Evolutionary conservation across 2,329 filamentous ascomycete species (phyloP), one percentile per base, ranked within the genome.

Genomic region (Ophiostoma populinum): DNA sequence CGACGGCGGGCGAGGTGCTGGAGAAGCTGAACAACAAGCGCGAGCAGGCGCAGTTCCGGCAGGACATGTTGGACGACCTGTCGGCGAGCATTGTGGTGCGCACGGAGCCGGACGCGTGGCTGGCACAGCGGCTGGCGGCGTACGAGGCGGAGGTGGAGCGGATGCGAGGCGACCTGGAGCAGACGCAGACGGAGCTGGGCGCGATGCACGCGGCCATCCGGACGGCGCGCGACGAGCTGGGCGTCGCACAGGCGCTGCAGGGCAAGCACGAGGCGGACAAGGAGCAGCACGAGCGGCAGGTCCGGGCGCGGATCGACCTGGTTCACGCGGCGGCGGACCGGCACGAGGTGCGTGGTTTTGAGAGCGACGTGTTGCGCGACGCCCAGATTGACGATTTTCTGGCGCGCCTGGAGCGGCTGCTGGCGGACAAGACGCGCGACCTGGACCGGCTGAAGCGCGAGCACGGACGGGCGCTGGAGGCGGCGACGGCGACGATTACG

Each of bases 241-340:
- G 65, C 1, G 45, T 50, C 16, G 73, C 73, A 46, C 58, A 70
- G 24, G 59, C 68, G 1, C 77, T 85, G 45, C 66, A 73, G 46
- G 87, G 87, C 28, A 81, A 77, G 45, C 75, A 78, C 45, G 72
- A 90, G 53, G 87, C 86, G 2, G 78, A 93, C 50, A 85, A 87
- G 56, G 77, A 81, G 42, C 81, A 79, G 47, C 82, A 90, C 50
- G 82, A 94, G 50, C 71, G 78, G 4, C 80, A 94, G 44, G 52
- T 93, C 4, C 62, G 71, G 45, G 62, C 69, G 29, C 78, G 87
- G 25, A 66, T 77, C 47, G 64, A 68, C 8, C 67, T 92, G 52
- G 73, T 94, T 37, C 82, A 75, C 43, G 75, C 86, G 38, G 74
- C 81, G 24, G 83, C 87, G 12, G 65, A 71, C 30, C 65, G 64